These are phyloP conservation scores for Scheffersomyces stipitis DNA, from an alignment of 805 yeast genomes.

Conservation along the genomic window DNA sequence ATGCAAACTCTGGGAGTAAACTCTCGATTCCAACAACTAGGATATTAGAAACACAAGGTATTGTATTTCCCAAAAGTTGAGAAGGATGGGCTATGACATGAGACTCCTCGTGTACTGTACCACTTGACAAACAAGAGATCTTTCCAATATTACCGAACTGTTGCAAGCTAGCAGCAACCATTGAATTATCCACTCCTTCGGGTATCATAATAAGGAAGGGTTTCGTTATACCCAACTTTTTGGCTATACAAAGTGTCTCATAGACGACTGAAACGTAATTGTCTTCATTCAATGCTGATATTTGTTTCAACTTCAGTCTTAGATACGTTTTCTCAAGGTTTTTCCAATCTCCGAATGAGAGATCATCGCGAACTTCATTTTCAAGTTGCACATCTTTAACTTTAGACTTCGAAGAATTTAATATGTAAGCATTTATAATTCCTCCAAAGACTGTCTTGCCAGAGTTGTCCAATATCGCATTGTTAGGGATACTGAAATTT, in stretches of 20 bases:
- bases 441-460: too few species aligned
- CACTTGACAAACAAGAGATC: neutral
- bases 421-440: too few species aligned
- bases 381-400: too few species aligned
- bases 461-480: neutral
- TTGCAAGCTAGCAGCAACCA: too few species aligned
- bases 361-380: too few species aligned
- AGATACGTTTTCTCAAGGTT: constrained; percentile 14
- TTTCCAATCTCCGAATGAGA: too few species aligned
- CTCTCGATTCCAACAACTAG: constrained; percentile 19
- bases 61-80: constrained; percentile 14
- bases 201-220: constrained; percentile 19
- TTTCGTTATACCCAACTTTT: too few species aligned
- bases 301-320: constrained; percentile 3
- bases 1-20: constrained; percentile 21
- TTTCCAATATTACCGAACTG: too few species aligned
- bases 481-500: constrained; percentile 1
- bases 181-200: neutral
- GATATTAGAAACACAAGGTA: constrained; percentile 10
- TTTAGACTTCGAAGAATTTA: too few species aligned
- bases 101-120: neutral
- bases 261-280: too few species aligned
- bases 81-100: constrained; percentile 8
- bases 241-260: too few species aligned
- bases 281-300: neutral